Conservation (phyloP, 2,329 filamentous ascomycete genomes). For the Cryphonectria japonica region DNA sequence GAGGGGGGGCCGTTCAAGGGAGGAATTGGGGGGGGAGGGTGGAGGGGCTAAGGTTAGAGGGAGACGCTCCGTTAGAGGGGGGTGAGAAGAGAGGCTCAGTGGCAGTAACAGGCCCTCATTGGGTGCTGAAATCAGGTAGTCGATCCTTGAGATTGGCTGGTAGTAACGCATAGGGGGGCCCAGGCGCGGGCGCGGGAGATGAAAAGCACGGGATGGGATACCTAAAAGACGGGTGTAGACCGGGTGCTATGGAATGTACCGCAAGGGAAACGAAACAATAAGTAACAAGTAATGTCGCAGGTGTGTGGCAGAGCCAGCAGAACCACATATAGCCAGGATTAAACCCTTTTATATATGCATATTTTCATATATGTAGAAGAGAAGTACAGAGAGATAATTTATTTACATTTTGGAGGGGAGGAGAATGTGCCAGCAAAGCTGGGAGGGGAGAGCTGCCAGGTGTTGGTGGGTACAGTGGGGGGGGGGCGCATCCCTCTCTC, state of each 20-base stretch:
- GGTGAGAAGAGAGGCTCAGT: slow-evolving; percentile 15
- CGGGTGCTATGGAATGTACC: slow-evolving; percentile 7
- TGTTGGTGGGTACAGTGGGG: slow-evolving; percentile 2
- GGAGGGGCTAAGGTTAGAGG: slow-evolving; percentile 1
- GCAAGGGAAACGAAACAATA: neutral
- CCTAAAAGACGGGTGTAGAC: neutral
- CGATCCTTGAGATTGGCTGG: neutral
- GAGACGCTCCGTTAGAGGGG: neutral
- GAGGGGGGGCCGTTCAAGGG: neutral
- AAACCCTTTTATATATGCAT: neutral
- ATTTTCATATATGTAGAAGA: neutral
- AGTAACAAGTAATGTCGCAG: neutral
- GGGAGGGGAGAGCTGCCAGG: neutral
- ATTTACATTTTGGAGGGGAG: neutral
- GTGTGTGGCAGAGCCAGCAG: neutral
- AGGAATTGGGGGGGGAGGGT: neutral
- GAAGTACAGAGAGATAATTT: neutral
- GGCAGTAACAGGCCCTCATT: slow-evolving; percentile 13
- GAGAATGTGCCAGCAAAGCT: neutral
- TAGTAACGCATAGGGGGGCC: neutral
- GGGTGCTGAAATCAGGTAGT: neutral
- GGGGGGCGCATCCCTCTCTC: neutral
- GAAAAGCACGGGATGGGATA: neutral
- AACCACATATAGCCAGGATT: neutral
- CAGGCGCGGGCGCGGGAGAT: slow-evolving; percentile 9